Evolutionary conservation across 768 basidiomycete species (phyloP).

Genomic region (Strobilomyces echinocephalus): DNA sequence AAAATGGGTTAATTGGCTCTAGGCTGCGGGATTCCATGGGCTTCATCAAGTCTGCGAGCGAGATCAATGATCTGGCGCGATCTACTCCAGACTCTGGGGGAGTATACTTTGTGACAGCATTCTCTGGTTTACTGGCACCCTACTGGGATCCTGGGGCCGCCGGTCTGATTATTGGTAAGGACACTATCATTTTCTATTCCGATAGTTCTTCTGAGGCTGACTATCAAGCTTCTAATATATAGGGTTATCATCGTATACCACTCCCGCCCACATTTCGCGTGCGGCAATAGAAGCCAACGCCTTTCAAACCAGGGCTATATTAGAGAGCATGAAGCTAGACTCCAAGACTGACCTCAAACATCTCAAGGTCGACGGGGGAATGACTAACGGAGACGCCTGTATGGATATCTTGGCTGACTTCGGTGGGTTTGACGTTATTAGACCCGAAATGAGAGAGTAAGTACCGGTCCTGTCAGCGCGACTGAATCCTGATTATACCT

Average conservation of each 20-base stretch:
- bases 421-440: constrained; percentile 85
- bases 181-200: constrained; percentile 3
- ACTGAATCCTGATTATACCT: background rate
- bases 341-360: constrained; percentile 73
- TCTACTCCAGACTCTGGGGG: constrained; percentile 79
- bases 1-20: background rate
- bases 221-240: background rate
- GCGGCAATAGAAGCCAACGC: constrained; percentile 96
- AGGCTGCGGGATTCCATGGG: constrained; percentile 88
- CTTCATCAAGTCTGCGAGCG: constrained; percentile 71
- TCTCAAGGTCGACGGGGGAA: constrained; percentile 96
- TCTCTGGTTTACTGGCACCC: constrained; percentile 92
- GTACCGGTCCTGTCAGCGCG: constrained; percentile 27
- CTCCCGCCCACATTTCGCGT: constrained; percentile 86
- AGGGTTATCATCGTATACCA: constrained; percentile 85
- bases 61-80: constrained; percentile 82
- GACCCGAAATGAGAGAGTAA: constrained; percentile 96
- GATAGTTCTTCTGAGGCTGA: background rate
- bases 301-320: constrained; percentile 91
- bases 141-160: constrained; percentile 96
- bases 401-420: constrained; percentile 86
- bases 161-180: constrained; percentile 71
- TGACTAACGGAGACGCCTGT: constrained; percentile 89
- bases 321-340: constrained; percentile 94
- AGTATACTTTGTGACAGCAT: constrained; percentile 94